Base-by-base conservation (phyloP, 2,329 filamentous ascomycete genomes). In the Aureobasidium pullulans region DNA sequence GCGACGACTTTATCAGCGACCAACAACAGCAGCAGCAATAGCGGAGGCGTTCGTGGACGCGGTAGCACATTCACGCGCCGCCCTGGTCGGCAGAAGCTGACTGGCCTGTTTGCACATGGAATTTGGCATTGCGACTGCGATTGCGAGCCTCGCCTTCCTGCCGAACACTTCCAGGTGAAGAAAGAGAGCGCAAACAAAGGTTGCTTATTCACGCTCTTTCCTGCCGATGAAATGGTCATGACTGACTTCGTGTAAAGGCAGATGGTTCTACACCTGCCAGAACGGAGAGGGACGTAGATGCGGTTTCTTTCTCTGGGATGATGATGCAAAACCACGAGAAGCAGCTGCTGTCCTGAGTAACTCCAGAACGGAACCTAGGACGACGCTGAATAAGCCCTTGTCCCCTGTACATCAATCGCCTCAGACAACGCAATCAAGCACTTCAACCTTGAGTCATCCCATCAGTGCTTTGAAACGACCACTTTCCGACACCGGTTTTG, bases 61-160 rank as follows among this genome's bases (percentile, higher is more conserved):
- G 46, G 57, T 9, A 13, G 44, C 15, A 32, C 15, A 3, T 46
- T 50, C 11, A 53, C 46, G 29, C 47, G 57, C 11, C 36, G 48
- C 23, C 57, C 46, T 36, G 57, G 47, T 37, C 36, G 48, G 13
- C 43, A 59, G 6, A 59, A 16, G 19, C 32, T 48, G 44, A 64
- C 61, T 60, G 71, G 70, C 3, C 57, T 69, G 15, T 73, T 72
- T 60, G 64, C 64, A 10, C 63, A 71, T 57, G 65, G 66, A 11
- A 68, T 74, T 49, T 82, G 79, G 80, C 71, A 76, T 59, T 83
- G 81, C 69, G 79, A 85, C 65, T 86, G 84, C 66, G 79, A 85
- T 65, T 86, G 84, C 66, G 73, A 72, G 10, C 78, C 79, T 9
- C 76, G 79, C 19, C 72, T 79, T 2, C 80, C 79, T 16, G 82